Evolutionary conservation across 768 basidiomycete species (phyloP).

Genomic region (Lactifluus volemus): DNA sequence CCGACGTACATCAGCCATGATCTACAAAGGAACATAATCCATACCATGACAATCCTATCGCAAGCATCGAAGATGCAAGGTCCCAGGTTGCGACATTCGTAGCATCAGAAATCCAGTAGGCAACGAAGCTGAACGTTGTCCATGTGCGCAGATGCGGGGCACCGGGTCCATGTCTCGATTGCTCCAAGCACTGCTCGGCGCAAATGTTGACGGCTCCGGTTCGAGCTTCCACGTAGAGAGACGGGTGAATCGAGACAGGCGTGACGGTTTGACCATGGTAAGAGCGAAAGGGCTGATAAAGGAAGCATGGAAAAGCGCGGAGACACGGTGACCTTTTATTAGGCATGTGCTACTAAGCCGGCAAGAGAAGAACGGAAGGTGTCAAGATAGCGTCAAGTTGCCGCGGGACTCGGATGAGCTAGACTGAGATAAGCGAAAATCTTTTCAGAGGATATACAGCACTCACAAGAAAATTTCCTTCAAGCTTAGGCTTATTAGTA

Average conservation of each 20-base stretch:
- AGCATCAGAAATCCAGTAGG: conserved; percentile 43
- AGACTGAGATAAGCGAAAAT: neutral
- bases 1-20: neutral
- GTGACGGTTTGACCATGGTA: neutral
- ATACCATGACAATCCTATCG: conserved; percentile 63
- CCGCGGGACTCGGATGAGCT: neutral
- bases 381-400: neutral
- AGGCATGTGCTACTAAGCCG: neutral
- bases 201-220: conserved; percentile 46
- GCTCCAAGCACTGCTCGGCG: conserved; percentile 49
- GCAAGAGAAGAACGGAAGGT: neutral
- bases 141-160: conserved; percentile 53
- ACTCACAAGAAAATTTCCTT: too few relatives aligned
- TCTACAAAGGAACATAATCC: conserved; percentile 6
- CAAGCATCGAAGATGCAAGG: conserved; percentile 66
- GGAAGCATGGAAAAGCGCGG: neutral
- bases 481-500: too few relatives aligned
- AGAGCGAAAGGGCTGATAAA: neutral
- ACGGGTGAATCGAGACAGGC: neutral
- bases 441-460: too few relatives aligned
- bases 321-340: neutral
- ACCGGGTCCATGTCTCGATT: conserved; percentile 78
- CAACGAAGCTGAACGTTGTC: conserved; percentile 57
- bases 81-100: conserved; percentile 35
- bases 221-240: conserved; percentile 42